phyloP scores from a whole-genome alignment of 2,329 filamentous ascomycete species.

The Aspergillus terreus region DNA sequence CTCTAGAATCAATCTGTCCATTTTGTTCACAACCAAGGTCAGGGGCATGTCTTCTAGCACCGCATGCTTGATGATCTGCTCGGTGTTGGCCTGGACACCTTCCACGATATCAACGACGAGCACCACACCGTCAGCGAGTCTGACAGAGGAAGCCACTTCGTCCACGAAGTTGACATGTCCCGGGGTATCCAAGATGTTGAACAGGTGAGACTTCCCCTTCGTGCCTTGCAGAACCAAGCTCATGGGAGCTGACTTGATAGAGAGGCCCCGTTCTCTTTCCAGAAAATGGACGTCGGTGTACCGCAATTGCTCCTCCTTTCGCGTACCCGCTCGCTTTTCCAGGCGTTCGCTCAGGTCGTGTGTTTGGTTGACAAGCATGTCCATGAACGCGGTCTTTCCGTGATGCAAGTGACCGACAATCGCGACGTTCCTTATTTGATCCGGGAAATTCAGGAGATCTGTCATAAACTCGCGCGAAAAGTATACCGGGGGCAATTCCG shows the following conservation, averaged over 20 bases:
- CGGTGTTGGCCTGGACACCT: conserved; percentile 97
- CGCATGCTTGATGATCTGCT: conserved; percentile 95
- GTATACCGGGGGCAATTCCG: conserved; percentile 80
- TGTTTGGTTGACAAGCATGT: conserved; percentile 95
- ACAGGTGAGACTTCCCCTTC: conserved; percentile 87
- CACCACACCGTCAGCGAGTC: conserved; percentile 86
- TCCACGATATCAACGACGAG: conserved; percentile 95
- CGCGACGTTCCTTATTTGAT: conserved; percentile 89
- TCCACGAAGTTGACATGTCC: conserved; percentile 99
- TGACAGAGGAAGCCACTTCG: conserved; percentile 83
- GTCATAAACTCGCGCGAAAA: conserved; percentile 91
- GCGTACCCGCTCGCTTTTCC: conserved; percentile 75
- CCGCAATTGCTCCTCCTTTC: conserved; percentile 81
- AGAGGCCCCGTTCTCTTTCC: conserved; percentile 84
- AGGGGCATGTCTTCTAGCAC: conserved; percentile 85
- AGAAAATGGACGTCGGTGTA: conserved; percentile 92
- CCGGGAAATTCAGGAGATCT: conserved; percentile 92
- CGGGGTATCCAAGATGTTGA: conserved; percentile 94
- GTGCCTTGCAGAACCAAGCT: conserved; percentile 83
- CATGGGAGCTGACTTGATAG: conserved; percentile 92
- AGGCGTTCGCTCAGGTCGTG: conserved; percentile 78
- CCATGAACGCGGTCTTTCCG: conserved; percentile 96
- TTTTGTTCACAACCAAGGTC: conserved; percentile 91
- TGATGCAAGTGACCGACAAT: conserved; percentile 92
- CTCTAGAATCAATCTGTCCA: conserved; percentile 92